Conservation (phyloP, 1,139 yeast genomes). For the Blastobotrys petasosporus region DNA sequence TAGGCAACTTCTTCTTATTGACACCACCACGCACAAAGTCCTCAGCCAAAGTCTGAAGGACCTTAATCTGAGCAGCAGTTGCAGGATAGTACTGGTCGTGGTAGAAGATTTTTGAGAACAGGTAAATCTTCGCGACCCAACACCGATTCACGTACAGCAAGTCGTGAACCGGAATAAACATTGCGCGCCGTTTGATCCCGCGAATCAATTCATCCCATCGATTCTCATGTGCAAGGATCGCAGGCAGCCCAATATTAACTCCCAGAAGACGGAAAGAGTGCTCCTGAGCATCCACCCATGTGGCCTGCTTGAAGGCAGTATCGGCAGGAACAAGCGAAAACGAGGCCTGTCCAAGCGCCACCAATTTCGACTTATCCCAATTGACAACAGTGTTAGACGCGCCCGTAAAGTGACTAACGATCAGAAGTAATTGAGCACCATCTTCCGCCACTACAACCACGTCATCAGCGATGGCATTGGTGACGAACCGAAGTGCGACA, state of each 20-base stretch:
- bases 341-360: background rate
- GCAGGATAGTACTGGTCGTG: background rate
- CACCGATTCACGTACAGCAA: background rate
- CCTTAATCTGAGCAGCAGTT: no score
- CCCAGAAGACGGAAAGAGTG: background rate
- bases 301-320: background rate
- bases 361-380: background rate
- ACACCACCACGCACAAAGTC: no score
- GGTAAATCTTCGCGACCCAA: slow-evolving; percentile 1
- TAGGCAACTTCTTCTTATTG: no score
- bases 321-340: background rate
- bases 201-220: background rate
- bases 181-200: background rate
- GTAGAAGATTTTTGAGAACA: slow-evolving; percentile 1
- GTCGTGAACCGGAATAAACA: background rate
- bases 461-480: slow-evolving; percentile 4
- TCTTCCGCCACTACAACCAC: background rate
- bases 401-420: background rate
- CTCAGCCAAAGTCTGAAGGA: no score
- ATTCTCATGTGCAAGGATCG: background rate
- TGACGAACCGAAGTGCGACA: no score
- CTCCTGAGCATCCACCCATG: background rate
- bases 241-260: background rate
- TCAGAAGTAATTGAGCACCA: background rate
- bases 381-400: slow-evolving; percentile 1